phyloP scores from a whole-genome alignment of 1,139 yeast species.

The Candida albicans region DNA sequence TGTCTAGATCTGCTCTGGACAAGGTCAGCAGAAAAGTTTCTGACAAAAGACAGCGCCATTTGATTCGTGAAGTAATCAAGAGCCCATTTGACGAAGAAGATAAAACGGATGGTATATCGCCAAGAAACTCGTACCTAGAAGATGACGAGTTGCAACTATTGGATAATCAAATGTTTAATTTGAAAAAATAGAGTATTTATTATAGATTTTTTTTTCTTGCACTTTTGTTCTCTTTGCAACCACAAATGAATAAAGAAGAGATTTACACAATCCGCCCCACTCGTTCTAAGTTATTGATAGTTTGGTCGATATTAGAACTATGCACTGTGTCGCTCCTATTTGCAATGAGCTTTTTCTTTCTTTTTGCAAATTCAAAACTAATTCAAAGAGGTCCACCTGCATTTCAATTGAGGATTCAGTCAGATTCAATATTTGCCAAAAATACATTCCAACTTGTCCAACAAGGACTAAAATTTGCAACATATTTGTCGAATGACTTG shows the following conservation, averaged over 20 bases:
- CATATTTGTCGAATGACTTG: conserved; percentile 58
- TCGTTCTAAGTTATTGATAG: not conserved
- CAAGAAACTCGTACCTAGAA: conserved; percentile 24
- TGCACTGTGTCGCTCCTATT: not conserved
- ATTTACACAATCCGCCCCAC: not conserved
- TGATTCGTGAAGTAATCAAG: conserved; percentile 5
- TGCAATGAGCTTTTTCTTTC: conserved; percentile 1
- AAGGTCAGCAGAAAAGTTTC: not conserved
- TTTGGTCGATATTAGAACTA: conserved; percentile 3
- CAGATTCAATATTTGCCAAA: conserved; percentile 10
- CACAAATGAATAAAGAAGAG: conserved; percentile 1
- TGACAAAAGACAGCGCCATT: conserved; percentile 1
- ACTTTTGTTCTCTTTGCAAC: conserved; percentile 4
- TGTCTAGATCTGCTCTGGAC: conserved; percentile 6
- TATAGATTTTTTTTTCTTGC: not conserved
- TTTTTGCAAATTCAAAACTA: conserved; percentile 7
- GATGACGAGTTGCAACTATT: conserved; percentile 31
- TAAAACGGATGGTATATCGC: not conserved
- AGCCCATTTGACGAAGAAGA: conserved; percentile 5
- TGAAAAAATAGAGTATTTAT: conserved; percentile 1
- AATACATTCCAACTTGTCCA: conserved; percentile 12
- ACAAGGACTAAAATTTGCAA: conserved; percentile 51
- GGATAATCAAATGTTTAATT: conserved; percentile 17
- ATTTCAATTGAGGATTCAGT: conserved; percentile 8
- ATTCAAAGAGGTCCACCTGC: conserved; percentile 6